Evolutionary conservation across 1,139 yeast genomes (phyloP), one percentile per base, ranked within the genome.

Genomic region (Lodderomyces pseudojiufengensis): DNA sequence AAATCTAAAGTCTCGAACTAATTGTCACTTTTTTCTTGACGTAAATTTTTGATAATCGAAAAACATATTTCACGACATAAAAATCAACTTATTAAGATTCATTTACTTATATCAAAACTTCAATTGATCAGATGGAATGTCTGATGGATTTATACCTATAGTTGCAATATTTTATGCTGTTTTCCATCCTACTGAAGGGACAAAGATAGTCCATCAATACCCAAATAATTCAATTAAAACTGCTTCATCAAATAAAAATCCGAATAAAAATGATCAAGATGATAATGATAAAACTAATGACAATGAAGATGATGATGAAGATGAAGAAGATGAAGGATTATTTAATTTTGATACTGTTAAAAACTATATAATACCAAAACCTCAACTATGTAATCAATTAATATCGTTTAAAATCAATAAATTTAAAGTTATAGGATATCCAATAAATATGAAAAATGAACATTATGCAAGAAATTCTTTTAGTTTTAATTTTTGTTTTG

Each of bases 101-200:
- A n/a, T n/a, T n/a, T n/a, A n/a, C n/a, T n/a, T n/a, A n/a, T 13
- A 24, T 8, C 8, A 24, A 5, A 15, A 27, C 29, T 15, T 14
- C 6, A 27, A 5, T 5, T 5, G 5, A 5, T 16, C n/a, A 4
- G 12, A 66, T 66, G 72, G 68, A 62, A 37, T 51, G 55, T 51
- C 55, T 32, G 74, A 70, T 55, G 95, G 95, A 20, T 84, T 86
- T 50, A 80, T 83, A 11, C 95, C 95, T 18, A 88, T 92, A 24
- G 72, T 78, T 41, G 94, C 96, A 2, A 72, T 88, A 31, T 90
- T 92, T 58, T 92, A 87, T 58, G 80, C 97, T 0, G 86, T 86
- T 0, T 92, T 92, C 60, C 97, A 94, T 52, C 97, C 97, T 0
- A 84, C 92, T 0, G 95, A 87, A 51, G 98, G 98, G 2, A 84